Conservation (phyloP, 352 stramenopile species). For the Phytophthora palmivora region DNA sequence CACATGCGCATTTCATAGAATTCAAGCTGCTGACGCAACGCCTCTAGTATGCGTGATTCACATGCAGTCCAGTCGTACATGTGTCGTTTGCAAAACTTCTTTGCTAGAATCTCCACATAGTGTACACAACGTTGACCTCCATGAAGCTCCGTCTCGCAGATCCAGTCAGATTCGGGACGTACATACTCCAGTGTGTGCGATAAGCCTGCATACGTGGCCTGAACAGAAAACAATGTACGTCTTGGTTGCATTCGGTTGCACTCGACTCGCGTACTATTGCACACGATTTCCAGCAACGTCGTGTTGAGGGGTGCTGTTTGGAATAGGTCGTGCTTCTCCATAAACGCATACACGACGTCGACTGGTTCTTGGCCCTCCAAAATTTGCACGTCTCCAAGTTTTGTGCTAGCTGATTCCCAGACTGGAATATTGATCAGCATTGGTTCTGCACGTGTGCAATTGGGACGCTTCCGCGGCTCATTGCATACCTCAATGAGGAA, state of each 20-base stretch:
- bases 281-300: conserved; percentile 68
- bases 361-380: conserved; percentile 82
- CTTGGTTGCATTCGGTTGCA: conserved; percentile 64
- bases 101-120: conserved; percentile 70
- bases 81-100: conserved; percentile 75
- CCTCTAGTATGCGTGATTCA: conserved; percentile 63
- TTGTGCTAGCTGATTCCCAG: conserved; percentile 73
- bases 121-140: conserved; percentile 75
- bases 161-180: conserved; percentile 81
- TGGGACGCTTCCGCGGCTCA: conserved; percentile 62
- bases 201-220: conserved; percentile 77
- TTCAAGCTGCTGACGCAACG: conserved; percentile 66
- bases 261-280: conserved; percentile 72
- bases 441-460: conserved; percentile 80
- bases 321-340: conserved; percentile 89
- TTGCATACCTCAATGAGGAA: conserved; percentile 79
- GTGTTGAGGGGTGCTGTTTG: conserved; percentile 84
- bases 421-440: conserved; percentile 80
- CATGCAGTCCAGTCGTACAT: conserved; percentile 74
- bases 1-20: conserved; percentile 81
- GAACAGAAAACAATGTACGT: conserved; percentile 79
- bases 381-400: conserved; percentile 76
- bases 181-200: conserved; percentile 80
- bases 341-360: conserved; percentile 85
- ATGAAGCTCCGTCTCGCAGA: conserved; percentile 52